These are phyloP conservation scores for Imleria badia DNA, from an alignment of 768 basidiomycete genomes.

Conservation along the genomic window DNA sequence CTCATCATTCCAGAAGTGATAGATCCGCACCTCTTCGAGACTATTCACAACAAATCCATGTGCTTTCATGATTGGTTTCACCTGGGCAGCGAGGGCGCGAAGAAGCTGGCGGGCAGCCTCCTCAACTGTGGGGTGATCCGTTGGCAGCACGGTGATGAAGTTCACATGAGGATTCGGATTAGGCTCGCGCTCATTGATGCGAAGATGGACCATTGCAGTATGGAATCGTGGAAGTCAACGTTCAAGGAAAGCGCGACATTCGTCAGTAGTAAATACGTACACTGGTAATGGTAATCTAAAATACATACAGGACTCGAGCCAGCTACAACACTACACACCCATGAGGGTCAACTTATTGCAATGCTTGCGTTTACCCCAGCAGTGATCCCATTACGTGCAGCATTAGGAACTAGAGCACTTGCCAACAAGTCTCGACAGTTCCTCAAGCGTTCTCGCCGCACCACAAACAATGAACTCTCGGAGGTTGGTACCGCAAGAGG, in stretches of 20 bases:
- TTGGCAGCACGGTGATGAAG: slow-evolving; percentile 65
- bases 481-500: slow-evolving; percentile 75
- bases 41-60: slow-evolving; percentile 77
- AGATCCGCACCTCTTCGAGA: slow-evolving; percentile 70
- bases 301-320: not conserved
- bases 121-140: slow-evolving; percentile 40
- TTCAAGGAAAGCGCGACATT: not conserved
- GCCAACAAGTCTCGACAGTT: slow-evolving; percentile 58
- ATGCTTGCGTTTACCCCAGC: slow-evolving; percentile 18
- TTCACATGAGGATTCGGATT: slow-evolving; percentile 80
- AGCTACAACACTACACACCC: not conserved
- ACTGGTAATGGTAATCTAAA: not conserved
- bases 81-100: slow-evolving; percentile 79
- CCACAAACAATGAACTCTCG: slow-evolving; percentile 79
- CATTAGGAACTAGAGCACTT: slow-evolving; percentile 42
- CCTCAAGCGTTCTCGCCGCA: slow-evolving; percentile 61
- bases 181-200: slow-evolving; percentile 64
- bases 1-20: not conserved
- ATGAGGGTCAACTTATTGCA: slow-evolving; percentile 19
- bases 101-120: slow-evolving; percentile 72
- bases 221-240: not conserved
- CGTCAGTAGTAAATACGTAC: not conserved
- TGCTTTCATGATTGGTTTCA: slow-evolving; percentile 77
- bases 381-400: slow-evolving; percentile 24
- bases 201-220: slow-evolving; percentile 59